Percentiles rank a stretch among this genome's conserved stretches.
phyloP scores from a whole-genome alignment of 768 basidiomycete species.

The Pleurotus tuoliensis region DNA sequence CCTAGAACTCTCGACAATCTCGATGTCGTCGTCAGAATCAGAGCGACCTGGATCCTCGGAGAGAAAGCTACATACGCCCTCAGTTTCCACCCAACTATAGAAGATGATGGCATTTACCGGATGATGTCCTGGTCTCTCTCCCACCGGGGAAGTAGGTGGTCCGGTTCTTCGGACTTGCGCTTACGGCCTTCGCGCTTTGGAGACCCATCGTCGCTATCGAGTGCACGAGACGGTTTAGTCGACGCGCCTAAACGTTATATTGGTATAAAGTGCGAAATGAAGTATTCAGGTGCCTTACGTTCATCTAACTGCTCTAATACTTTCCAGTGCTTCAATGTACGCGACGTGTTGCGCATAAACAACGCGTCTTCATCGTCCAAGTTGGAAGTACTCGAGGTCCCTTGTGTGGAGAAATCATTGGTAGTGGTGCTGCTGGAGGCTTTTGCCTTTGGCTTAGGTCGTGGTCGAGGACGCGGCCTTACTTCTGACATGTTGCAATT shows the following conservation, averaged over 20 bases:
- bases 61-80: slow-evolving; percentile 29
- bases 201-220: slow-evolving; percentile 23
- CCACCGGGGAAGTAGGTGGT: slow-evolving; percentile 35
- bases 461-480: slow-evolving; percentile 47
- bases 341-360: slow-evolving; percentile 64
- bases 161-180: slow-evolving; percentile 32
- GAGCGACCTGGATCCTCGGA: slow-evolving; percentile 43
- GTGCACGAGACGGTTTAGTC: slow-evolving; percentile 9
- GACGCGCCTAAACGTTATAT: not conserved
- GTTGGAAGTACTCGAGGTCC: slow-evolving; percentile 18
- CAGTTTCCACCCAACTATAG: not conserved
- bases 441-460: slow-evolving; percentile 44
- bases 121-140: slow-evolving; percentile 32
- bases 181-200: slow-evolving; percentile 29
- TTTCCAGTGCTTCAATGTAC: slow-evolving; percentile 56
- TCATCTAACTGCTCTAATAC: slow-evolving; percentile 52
- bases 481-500: slow-evolving; percentile 25
- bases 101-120: slow-evolving; percentile 26
- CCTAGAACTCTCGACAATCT: slow-evolving; percentile 25
- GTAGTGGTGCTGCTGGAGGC: slow-evolving; percentile 8
- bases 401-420: slow-evolving; percentile 8
- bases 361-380: slow-evolving; percentile 60
- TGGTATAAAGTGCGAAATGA: not conserved
- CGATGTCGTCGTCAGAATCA: slow-evolving; percentile 38
- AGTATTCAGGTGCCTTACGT: slow-evolving; percentile 33